Conservation (phyloP, 257 asterid species). For the Leonotis leonurus region DNA sequence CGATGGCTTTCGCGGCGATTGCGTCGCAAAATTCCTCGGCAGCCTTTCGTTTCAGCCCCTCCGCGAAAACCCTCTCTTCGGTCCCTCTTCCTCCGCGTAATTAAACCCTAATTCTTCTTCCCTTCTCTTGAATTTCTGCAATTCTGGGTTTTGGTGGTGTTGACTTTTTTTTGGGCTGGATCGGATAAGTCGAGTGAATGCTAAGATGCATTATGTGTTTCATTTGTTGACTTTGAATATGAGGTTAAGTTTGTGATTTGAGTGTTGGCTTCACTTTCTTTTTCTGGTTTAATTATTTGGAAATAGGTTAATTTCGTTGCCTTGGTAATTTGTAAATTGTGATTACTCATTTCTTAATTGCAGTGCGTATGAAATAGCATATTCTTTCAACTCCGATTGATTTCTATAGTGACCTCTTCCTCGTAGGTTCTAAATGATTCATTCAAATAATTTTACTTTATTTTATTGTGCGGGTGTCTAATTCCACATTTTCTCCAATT, state of each 20-base stretch:
- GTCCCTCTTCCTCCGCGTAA: conserved; percentile 85
- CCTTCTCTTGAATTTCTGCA: too few species aligned
- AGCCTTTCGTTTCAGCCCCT: conserved; percentile 89
- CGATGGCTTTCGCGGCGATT: conserved; percentile 28
- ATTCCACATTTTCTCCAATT: too few species aligned
- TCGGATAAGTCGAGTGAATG: too few species aligned
- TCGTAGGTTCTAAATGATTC: too few species aligned
- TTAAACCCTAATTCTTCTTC: conserved; percentile 25
- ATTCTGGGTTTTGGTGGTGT: too few species aligned
- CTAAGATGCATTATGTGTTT: background rate
- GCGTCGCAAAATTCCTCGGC: conserved; percentile 79
- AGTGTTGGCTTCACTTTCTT: background rate
- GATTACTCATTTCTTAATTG: background rate
- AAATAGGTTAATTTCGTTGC: background rate
- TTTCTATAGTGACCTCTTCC: too few species aligned
- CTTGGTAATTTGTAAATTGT: background rate
- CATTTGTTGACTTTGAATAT: conserved; percentile 14
- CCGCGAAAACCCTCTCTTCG: conserved; percentile 81
- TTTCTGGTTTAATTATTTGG: background rate
- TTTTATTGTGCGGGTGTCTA: too few species aligned
- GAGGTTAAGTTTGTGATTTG: too few species aligned
- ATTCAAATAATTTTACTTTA: too few species aligned
- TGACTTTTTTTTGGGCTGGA: background rate
- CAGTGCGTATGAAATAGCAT: too few species aligned
- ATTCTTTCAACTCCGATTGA: background rate